A percentile compares a stretch with the other conserved stretches of the same genome.
Evolutionary conservation across 257 asterid species (phyloP).

Genomic region (Plantago major): DNA sequence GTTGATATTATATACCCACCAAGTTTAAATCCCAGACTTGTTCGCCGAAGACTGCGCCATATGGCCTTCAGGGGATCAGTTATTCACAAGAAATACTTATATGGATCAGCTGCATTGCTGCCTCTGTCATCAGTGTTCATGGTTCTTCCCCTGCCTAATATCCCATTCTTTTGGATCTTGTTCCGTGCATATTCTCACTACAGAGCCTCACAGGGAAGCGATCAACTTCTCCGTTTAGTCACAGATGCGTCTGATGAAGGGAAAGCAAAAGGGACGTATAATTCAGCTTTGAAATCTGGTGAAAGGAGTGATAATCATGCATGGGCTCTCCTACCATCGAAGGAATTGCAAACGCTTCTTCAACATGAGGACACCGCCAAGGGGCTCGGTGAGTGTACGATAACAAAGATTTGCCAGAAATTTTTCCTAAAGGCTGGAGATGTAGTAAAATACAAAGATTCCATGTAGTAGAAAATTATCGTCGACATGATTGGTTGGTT

Average conservation of each 20-base stretch:
- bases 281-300: too few species aligned
- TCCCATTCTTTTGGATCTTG: conserved; percentile 91
- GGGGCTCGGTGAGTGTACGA: conserved; percentile 39
- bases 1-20: conserved; percentile 77
- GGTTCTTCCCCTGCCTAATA: conserved; percentile 95
- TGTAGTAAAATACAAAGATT: conserved; percentile 51
- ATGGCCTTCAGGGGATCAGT: conserved; percentile 84
- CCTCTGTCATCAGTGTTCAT: conserved; percentile 75
- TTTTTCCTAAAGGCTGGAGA: conserved; percentile 48
- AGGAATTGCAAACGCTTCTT: conserved; percentile 61
- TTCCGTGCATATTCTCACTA: conserved; percentile 97
- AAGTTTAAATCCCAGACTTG: conserved; percentile 78
- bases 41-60: conserved; percentile 86
- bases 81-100: conserved; percentile 79
- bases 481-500: conserved; percentile 18
- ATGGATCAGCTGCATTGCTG: conserved; percentile 72
- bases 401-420: conserved; percentile 61
- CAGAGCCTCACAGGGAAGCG: conserved; percentile 99
- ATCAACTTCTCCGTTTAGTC: conserved; percentile 72
- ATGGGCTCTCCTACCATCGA: conserved; percentile 62
- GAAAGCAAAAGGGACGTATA: conserved; percentile 24
- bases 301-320: too few species aligned
- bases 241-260: conserved; percentile 45
- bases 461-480: conserved; percentile 29
- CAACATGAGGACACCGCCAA: conserved; percentile 29